Conservation (phyloP, 116 monocot species). For the Dioscorea cayenensis region DNA sequence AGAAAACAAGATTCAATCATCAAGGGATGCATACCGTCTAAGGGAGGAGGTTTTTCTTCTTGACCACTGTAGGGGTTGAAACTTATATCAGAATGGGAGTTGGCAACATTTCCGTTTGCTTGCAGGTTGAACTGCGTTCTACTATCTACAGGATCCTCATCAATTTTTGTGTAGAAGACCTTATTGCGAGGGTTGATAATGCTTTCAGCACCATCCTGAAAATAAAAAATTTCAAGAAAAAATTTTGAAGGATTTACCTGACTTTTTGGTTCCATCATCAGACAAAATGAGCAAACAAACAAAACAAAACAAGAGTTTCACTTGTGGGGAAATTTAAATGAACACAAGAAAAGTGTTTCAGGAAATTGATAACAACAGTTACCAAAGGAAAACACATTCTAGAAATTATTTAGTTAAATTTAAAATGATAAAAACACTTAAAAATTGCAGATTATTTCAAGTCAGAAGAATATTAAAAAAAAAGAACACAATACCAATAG, state of each 20-base stretch:
- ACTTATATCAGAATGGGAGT: background rate
- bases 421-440: too few relatives aligned
- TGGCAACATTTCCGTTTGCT: background rate
- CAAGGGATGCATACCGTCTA: slow-evolving; percentile 6
- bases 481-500: too few relatives aligned
- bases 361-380: too few relatives aligned
- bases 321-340: too few relatives aligned
- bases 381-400: too few relatives aligned
- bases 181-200: background rate
- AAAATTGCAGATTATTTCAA: too few relatives aligned
- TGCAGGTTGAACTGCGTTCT: background rate
- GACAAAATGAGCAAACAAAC: background rate
- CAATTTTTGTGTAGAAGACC: background rate
- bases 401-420: too few relatives aligned
- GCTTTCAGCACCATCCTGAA: background rate
- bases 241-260: background rate
- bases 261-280: too few relatives aligned
- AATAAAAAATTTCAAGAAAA: background rate
- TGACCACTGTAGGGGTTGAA: background rate
- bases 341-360: too few relatives aligned
- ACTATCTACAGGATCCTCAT: background rate
- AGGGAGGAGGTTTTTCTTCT: slow-evolving; percentile 2
- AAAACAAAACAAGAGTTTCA: too few relatives aligned
- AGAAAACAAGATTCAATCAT: background rate
- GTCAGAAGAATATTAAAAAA: too few relatives aligned